A percentile compares a stretch with the other conserved stretches of the same genome.
phyloP scores from a whole-genome alignment of 2,329 filamentous ascomycete genomes.

The Tolypocladium guangdongense region DNA sequence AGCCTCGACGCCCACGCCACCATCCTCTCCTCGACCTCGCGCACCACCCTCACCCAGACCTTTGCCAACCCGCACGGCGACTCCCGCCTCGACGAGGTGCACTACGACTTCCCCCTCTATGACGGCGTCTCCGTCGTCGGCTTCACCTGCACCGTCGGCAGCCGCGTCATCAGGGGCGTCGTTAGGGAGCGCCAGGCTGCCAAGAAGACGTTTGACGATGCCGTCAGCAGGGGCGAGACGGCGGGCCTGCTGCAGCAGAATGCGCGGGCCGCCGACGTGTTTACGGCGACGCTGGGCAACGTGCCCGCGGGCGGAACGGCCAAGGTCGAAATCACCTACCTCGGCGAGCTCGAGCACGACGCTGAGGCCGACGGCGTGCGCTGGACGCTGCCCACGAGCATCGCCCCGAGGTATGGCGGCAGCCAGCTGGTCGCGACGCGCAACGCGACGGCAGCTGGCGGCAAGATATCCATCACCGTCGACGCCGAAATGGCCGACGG shows the following conservation, averaged over 20 bases:
- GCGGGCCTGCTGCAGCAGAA: conserved; percentile 57
- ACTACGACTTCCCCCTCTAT: conserved; percentile 61
- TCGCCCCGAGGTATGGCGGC: conserved; percentile 55
- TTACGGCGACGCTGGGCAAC: conserved; percentile 57
- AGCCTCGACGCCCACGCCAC: conserved; percentile 46
- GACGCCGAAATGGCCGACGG: conserved; percentile 37
- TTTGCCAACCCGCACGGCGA: conserved; percentile 45
- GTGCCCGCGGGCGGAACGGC: conserved; percentile 47
- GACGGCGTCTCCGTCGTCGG: conserved; percentile 60
- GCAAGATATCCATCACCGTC: conserved; percentile 17
- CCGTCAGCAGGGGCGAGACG: conserved; percentile 45
- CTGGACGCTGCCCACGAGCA: conserved; percentile 56
- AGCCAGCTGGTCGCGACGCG: neutral
- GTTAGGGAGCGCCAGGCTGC: conserved; percentile 58
- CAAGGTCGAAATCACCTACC: conserved; percentile 51
- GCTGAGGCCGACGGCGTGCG: conserved; percentile 55
- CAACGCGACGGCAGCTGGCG: neutral
- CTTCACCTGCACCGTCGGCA: conserved; percentile 54
- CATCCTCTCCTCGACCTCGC: conserved; percentile 43
- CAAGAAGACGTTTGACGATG: conserved; percentile 45
- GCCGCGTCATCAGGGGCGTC: conserved; percentile 48
- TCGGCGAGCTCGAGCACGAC: conserved; percentile 64
- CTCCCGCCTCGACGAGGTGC: conserved; percentile 30
- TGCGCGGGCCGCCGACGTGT: conserved; percentile 50
- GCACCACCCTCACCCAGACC: conserved; percentile 40